phyloP scores from a whole-genome alignment of 1,284 basidiomycete genomes.

The Trametes sp. region DNA sequence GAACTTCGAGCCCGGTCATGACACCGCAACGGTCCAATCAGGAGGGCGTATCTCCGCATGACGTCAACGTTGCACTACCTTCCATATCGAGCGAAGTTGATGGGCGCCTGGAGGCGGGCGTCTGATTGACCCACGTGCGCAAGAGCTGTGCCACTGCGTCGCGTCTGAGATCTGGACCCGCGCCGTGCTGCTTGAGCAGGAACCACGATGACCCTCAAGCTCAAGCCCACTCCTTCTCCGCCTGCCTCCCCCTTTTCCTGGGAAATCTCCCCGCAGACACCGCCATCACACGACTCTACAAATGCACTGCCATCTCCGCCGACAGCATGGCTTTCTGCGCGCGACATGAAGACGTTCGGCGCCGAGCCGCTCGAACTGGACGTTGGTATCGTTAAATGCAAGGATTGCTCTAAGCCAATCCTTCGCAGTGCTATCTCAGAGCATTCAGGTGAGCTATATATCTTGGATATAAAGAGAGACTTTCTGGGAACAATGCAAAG shows the following conservation, averaged over 20 bases:
- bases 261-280: constrained; percentile 52
- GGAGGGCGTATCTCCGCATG: constrained; percentile 22
- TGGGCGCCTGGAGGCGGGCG: not conserved
- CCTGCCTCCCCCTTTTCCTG: constrained; percentile 62
- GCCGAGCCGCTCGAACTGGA: constrained; percentile 71
- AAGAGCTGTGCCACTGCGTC: not conserved
- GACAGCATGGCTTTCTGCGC: constrained; percentile 82
- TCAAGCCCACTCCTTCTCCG: constrained; percentile 54
- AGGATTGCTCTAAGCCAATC: constrained; percentile 79
- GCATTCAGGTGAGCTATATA: constrained; percentile 73
- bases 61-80: constrained; percentile 26
- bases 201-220: constrained; percentile 58
- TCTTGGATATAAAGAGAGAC: too few relatives aligned
- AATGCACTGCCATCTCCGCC: constrained; percentile 63
- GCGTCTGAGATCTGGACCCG: not conserved
- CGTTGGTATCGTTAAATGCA: constrained; percentile 79
- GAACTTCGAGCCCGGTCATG: constrained; percentile 15
- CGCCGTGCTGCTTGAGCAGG: not conserved
- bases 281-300: constrained; percentile 42
- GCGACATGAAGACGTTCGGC: constrained; percentile 89
- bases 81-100: not conserved
- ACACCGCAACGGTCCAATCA: constrained; percentile 28
- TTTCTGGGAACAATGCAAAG: too few relatives aligned
- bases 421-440: constrained; percentile 78
- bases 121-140: constrained; percentile 3